Percentiles rank a stretch among this genome's conserved stretches.
Evolutionary conservation across 2,329 filamentous ascomycete species (phyloP).

Genomic region (Phoma sp.): DNA sequence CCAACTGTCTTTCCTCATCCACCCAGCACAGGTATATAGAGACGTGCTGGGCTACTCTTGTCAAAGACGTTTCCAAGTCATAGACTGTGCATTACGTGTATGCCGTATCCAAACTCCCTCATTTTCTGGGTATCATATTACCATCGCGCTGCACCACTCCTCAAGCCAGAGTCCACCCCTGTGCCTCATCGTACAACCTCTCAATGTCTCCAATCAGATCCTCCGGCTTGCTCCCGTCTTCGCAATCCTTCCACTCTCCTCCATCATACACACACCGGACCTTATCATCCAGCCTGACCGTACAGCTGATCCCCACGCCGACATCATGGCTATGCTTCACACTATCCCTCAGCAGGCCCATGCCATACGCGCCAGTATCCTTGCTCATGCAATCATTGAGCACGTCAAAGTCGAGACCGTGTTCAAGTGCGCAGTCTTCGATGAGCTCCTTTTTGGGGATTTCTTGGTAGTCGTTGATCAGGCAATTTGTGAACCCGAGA

Average conservation of each 20-base stretch:
- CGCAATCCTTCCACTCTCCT: constrained; percentile 80
- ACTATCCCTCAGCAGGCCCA: constrained; percentile 71
- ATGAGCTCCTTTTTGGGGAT: constrained; percentile 83
- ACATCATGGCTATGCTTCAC: constrained; percentile 65
- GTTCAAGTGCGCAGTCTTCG: constrained; percentile 87
- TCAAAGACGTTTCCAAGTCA: background rate
- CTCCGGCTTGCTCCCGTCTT: constrained; percentile 68
- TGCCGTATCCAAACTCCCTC: background rate
- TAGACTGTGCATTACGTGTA: background rate
- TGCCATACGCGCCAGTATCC: constrained; percentile 74
- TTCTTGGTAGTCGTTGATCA: constrained; percentile 74
- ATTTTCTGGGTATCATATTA: background rate
- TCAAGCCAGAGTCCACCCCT: constrained; percentile 31
- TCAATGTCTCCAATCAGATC: constrained; percentile 80
- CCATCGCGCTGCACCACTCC: background rate
- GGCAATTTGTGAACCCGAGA: constrained; percentile 91
- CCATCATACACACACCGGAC: constrained; percentile 84
- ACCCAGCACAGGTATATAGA: too few relatives aligned
- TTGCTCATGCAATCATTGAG: constrained; percentile 82
- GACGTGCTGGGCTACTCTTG: background rate
- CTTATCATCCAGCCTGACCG: constrained; percentile 71
- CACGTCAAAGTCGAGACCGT: constrained; percentile 81
- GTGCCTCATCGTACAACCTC: constrained; percentile 62
- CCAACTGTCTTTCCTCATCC: too few relatives aligned
- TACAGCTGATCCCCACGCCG: constrained; percentile 56